A percentile compares a stretch with the other conserved stretches of the same genome.
phyloP scores from a whole-genome alignment of 352 stramenopile species.

The Pythium sukuiense region DNA sequence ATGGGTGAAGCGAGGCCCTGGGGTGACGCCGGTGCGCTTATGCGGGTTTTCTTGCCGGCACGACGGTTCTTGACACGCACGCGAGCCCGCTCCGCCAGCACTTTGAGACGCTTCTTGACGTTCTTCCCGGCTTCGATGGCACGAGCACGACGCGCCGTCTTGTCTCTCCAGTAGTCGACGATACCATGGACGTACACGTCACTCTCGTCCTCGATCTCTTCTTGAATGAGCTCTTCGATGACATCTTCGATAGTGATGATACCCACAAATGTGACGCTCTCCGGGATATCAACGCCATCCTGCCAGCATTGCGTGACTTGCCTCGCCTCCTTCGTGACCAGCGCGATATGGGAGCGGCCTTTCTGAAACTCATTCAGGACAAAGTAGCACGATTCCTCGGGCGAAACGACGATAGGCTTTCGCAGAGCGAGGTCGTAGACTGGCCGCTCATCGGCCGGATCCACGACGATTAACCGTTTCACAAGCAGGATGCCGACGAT shows the following conservation, averaged over 20 bases:
- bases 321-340: slow-evolving; percentile 64
- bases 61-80: slow-evolving; percentile 44
- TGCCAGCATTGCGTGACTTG: slow-evolving; percentile 59
- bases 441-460: slow-evolving; percentile 71
- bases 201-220: slow-evolving; percentile 91
- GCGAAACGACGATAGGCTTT: slow-evolving; percentile 80
- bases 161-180: slow-evolving; percentile 56
- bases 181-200: slow-evolving; percentile 68
- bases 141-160: slow-evolving; percentile 33
- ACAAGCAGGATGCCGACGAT: slow-evolving; percentile 88
- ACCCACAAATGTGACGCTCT: slow-evolving; percentile 65
- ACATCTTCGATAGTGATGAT: slow-evolving; percentile 93
- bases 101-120: slow-evolving; percentile 41
- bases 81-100: slow-evolving; percentile 52
- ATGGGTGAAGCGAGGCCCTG: slow-evolving; percentile 33
- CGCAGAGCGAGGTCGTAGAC: slow-evolving; percentile 67
- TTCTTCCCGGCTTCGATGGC: slow-evolving; percentile 30
- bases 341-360: slow-evolving; percentile 77
- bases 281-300: slow-evolving; percentile 38
- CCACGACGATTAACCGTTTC: slow-evolving; percentile 89
- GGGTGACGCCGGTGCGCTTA: slow-evolving; percentile 1
- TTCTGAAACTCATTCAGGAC: slow-evolving; percentile 93
- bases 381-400: slow-evolving; percentile 81
- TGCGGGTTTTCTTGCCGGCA: slow-evolving; percentile 35
- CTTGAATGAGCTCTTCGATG: slow-evolving; percentile 88